Percentiles rank a stretch among this genome's conserved stretches.
These are phyloP conservation scores for Dictyostelium firmibasis DNA, from an alignment of 78 protist genomes.

Conservation along the genomic window DNA sequence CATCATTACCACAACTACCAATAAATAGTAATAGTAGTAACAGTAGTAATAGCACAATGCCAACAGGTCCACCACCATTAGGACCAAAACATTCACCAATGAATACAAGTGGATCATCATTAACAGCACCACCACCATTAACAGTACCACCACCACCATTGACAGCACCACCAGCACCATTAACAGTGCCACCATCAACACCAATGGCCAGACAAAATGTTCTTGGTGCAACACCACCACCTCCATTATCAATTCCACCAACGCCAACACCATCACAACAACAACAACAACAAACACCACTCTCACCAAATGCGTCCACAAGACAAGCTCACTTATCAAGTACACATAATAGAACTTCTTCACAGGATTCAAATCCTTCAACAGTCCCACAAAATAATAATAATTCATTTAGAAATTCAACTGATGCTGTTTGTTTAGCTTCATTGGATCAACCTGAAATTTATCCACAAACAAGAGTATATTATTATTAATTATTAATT, in stretches of 20 bases:
- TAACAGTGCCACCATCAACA: neutral
- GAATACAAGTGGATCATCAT: neutral
- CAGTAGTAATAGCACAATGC: neutral
- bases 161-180: neutral
- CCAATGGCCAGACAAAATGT: neutral
- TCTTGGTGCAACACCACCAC: neutral
- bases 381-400: neutral
- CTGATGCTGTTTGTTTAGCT: neutral
- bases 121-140: neutral
- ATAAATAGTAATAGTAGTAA: neutral
- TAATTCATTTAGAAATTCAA: neutral
- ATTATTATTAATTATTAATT: neutral
- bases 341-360: neutral
- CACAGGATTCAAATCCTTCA: neutral
- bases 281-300: neutral
- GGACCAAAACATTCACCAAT: neutral
- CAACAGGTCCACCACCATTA: neutral
- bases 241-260: neutral
- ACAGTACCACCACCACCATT: neutral
- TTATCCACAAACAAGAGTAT: conserved; percentile 62
- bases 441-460: conserved; percentile 57
- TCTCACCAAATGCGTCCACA: neutral
- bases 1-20: conserved; percentile 4
- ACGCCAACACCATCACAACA: neutral
- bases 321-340: neutral